A percentile compares a stretch with the other conserved stretches of the same genome.
phyloP scores from a whole-genome alignment of 768 basidiomycete genomes.

The Tulasnella sp. region DNA sequence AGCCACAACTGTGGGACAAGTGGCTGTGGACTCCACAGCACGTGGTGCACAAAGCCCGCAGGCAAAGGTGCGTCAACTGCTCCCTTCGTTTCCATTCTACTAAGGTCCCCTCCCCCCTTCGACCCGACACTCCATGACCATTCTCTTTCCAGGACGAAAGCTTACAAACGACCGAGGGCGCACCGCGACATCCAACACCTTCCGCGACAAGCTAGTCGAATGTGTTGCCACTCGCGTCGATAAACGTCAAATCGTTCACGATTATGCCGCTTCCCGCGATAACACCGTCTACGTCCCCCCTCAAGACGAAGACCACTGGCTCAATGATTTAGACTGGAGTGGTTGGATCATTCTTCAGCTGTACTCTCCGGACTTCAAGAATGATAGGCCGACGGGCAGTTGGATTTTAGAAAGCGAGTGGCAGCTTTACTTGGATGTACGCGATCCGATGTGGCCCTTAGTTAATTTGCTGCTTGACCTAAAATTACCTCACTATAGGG shows the following conservation, averaged over 20 bases:
- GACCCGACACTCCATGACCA: slow-evolving; percentile 10
- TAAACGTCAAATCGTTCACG: slow-evolving; percentile 13
- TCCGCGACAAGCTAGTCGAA: slow-evolving; percentile 7
- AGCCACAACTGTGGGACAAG: neutral
- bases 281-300: neutral
- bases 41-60: slow-evolving; percentile 8
- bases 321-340: neutral
- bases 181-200: neutral
- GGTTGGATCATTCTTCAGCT: neutral
- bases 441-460: neutral
- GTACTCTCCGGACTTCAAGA: slow-evolving; percentile 13
- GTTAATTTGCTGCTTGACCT: neutral
- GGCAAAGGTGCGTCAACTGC: neutral
- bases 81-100: neutral
- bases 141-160: slow-evolving; percentile 10
- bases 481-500: neutral
- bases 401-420: neutral
- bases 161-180: slow-evolving; percentile 4
- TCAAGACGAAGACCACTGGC: neutral
- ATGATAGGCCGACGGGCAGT: neutral
- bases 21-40: neutral
- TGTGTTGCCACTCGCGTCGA: neutral
- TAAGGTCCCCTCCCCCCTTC: neutral
- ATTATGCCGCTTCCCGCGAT: slow-evolving; percentile 4
- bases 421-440: slow-evolving; percentile 8